phyloP scores from a whole-genome alignment of 495 filamentous ascomycete genomes.

The Trypethelium eluteriae region DNA sequence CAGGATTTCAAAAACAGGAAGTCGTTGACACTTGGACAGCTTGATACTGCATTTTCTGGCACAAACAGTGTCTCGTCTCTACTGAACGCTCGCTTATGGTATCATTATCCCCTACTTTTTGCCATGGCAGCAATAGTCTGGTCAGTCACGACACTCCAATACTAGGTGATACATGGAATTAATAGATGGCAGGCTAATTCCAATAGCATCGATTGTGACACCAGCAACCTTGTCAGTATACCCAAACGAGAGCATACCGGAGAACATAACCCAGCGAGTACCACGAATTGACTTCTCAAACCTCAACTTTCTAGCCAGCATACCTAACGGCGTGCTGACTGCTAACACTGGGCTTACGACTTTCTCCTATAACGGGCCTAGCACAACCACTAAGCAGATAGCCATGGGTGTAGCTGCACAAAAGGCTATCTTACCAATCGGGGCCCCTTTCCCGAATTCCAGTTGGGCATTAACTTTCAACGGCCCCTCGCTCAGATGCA shows the following conservation, averaged over 20 bases:
- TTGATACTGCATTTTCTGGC: slow-evolving; percentile 3
- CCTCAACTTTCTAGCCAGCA: slow-evolving; percentile 3
- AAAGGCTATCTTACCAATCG: background rate
- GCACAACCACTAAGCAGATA: background rate
- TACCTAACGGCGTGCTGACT: background rate
- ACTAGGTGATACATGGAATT: background rate
- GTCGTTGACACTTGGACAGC: slow-evolving; percentile 5
- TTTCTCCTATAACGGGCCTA: background rate
- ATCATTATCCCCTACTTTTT: background rate
- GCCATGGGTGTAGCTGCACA: background rate
- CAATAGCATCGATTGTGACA: slow-evolving; percentile 18
- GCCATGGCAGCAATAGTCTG: background rate
- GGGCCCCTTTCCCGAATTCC: background rate
- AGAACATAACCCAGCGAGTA: background rate
- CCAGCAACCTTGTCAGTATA: slow-evolving; percentile 19
- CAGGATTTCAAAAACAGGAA: background rate
- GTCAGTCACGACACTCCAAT: background rate
- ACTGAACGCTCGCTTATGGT: background rate
- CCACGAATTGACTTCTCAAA: background rate
- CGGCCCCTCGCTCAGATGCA: slow-evolving; percentile 5
- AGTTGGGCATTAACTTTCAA: background rate
- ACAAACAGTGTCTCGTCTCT: background rate
- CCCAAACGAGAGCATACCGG: background rate
- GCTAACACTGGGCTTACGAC: background rate
- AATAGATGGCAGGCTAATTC: slow-evolving; percentile 12